A percentile compares a stretch with the other conserved stretches of the same genome.
Evolutionary conservation across 2,329 filamentous ascomycete genomes (phyloP).

Genomic region (Hypoxylon rubiginosum): DNA sequence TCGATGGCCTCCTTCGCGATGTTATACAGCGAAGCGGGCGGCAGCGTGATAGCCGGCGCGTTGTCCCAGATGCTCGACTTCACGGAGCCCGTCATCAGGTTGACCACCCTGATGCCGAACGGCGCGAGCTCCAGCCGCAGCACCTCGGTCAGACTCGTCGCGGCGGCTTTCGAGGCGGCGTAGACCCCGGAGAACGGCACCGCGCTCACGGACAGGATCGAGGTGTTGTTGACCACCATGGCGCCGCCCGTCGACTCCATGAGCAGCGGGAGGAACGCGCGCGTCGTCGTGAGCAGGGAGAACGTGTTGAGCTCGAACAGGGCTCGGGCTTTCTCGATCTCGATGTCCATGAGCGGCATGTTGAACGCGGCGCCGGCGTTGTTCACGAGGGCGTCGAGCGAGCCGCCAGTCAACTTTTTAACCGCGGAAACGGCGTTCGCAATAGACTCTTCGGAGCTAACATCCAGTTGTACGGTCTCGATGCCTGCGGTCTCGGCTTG

Average conservation of each 20-base stretch:
- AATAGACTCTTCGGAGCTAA: constrained; percentile 47
- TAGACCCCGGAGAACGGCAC: constrained; percentile 34
- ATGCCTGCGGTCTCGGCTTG: constrained; percentile 46
- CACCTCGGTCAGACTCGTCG: constrained; percentile 41
- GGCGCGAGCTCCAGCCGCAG: constrained; percentile 45
- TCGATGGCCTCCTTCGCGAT: background rate
- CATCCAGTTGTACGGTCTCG: constrained; percentile 50
- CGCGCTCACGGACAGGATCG: background rate
- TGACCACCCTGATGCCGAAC: constrained; percentile 45
- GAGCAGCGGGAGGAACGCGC: constrained; percentile 47
- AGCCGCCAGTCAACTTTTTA: constrained; percentile 48
- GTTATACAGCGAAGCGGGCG: background rate
- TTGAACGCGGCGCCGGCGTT: constrained; percentile 21
- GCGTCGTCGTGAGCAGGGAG: constrained; percentile 20
- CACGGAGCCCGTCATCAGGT: constrained; percentile 36
- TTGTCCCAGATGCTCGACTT: background rate
- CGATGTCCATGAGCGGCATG: constrained; percentile 15
- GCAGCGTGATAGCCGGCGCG: background rate
- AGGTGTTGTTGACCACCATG: background rate
- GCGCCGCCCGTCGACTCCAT: background rate
- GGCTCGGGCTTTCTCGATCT: constrained; percentile 15
- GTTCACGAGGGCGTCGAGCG: constrained; percentile 28
- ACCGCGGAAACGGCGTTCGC: constrained; percentile 34
- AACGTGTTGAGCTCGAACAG: constrained; percentile 40
- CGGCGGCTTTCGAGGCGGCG: constrained; percentile 45